Evolutionary conservation across 176 grass and related monocot species (phyloP), one percentile per base, ranked within the genome.

Genomic region (Eragrostis curvula): DNA sequence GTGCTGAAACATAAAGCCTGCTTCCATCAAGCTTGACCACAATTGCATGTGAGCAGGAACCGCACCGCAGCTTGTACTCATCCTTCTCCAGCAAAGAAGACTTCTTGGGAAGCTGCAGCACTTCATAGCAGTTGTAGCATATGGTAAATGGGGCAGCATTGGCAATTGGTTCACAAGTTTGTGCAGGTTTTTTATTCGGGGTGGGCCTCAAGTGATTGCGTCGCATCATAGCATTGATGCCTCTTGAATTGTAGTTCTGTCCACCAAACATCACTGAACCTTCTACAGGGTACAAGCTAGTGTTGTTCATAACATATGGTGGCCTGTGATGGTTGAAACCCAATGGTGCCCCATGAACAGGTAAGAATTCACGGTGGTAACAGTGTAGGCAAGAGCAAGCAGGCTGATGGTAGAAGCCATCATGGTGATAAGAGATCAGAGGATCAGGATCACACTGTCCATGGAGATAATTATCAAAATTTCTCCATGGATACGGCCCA

Each of bases 111-210:
- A 98, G 73, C 24, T 95, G 88, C 64, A 98, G 85, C 63, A 98
- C 88, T 90, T 98, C 96, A 63, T 89, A 91, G 67, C 96, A 98
- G 76, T 91, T 98, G 66, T 89, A 96, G 84, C 96, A 98, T 88
- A 95, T 88, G 1, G 89, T 79, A 66, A 98, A 98, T 27, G 96
- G 96, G n/a, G 96, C 87, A 39, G 87, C 96, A 48, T 89, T 86
- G 23, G 87, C 90, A 52, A 96, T 86, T 8, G 96, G 89, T 77
- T 90, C 88, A 73, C 93, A 96, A 74, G 72, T 87, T 70, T 82
- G 81, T 25, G 74, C 53, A 40, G 74, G 71, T 47, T 87, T 98
- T 85, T 70, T 98, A 66, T 70, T 87, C 47, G 88, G 71, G 48
- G 68, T 82, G 43, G 42, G 73, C 76, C 87, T 98, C 85, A 77